These are phyloP conservation scores for Vanrija pseudolonga DNA, from an alignment of 1,284 basidiomycete species.

Conservation along the genomic window DNA sequence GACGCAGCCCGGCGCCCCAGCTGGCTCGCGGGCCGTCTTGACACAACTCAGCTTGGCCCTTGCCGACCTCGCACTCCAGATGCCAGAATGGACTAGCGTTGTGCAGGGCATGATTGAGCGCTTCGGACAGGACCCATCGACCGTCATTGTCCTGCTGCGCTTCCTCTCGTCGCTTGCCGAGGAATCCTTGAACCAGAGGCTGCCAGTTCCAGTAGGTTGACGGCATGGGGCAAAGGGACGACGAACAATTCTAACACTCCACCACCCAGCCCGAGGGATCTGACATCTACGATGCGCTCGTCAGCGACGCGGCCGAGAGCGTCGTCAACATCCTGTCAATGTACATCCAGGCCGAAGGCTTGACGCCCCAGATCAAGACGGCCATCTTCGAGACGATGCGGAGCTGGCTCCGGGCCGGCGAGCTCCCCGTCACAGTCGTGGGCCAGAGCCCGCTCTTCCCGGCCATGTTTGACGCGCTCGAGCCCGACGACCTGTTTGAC, in stretches of 20 bases:
- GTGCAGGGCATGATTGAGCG: slow-evolving; percentile 77
- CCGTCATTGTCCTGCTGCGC: slow-evolving; percentile 78
- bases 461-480: slow-evolving; percentile 77
- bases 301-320: slow-evolving; percentile 68
- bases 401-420: slow-evolving; percentile 85
- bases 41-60: slow-evolving; percentile 87
- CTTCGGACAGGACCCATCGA: slow-evolving; percentile 78
- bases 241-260: neutral
- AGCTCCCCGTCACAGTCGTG: slow-evolving; percentile 65
- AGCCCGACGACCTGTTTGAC: slow-evolving; percentile 84
- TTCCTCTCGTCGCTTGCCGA: slow-evolving; percentile 91
- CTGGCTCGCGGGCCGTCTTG: slow-evolving; percentile 79
- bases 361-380: slow-evolving; percentile 74
- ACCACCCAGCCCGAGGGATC: slow-evolving; percentile 19
- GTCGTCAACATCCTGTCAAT: slow-evolving; percentile 77
- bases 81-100: slow-evolving; percentile 77
- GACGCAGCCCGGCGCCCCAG: slow-evolving; percentile 54
- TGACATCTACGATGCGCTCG: slow-evolving; percentile 50
- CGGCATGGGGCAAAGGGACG: neutral
- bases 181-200: slow-evolving; percentile 79
- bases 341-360: slow-evolving; percentile 84
- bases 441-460: slow-evolving; percentile 77
- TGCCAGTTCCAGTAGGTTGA: slow-evolving; percentile 74
- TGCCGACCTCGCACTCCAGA: slow-evolving; percentile 85
- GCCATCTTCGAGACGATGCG: slow-evolving; percentile 84